Evolutionary conservation across 208 protist genomes (phyloP).

Genomic region (Leishmania turanica): DNA sequence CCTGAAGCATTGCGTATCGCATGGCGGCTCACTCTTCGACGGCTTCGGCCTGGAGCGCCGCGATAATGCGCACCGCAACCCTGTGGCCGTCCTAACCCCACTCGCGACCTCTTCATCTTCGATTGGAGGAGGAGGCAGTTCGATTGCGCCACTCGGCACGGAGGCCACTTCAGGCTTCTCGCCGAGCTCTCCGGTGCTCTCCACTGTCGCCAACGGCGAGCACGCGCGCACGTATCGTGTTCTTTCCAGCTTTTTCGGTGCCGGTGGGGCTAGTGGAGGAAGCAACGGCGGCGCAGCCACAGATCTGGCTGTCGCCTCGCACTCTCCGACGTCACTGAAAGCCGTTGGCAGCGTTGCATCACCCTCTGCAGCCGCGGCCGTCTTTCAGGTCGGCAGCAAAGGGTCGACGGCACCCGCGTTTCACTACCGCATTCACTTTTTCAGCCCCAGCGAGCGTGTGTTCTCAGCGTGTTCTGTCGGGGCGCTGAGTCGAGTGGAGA

Average conservation of each 20-base stretch:
- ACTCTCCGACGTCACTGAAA: background rate
- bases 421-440: slow-evolving; percentile 59
- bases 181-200: slow-evolving; percentile 12
- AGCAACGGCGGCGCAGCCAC: background rate
- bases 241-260: slow-evolving; percentile 5
- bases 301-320: background rate
- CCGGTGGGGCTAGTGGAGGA: background rate
- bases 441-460: slow-evolving; percentile 73
- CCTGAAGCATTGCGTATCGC: slow-evolving; percentile 60
- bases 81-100: slow-evolving; percentile 25
- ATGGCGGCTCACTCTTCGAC: slow-evolving; percentile 79
- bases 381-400: slow-evolving; percentile 25
- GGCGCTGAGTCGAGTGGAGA: slow-evolving; percentile 70
- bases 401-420: slow-evolving; percentile 44
- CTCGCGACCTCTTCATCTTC: slow-evolving; percentile 19
- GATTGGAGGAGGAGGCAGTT: background rate
- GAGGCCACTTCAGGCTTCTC: background rate
- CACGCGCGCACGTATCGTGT: slow-evolving; percentile 20
- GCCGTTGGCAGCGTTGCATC: background rate
- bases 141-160: background rate
- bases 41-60: slow-evolving; percentile 76
- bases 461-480: slow-evolving; percentile 82
- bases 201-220: background rate
- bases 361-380: background rate
- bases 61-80: slow-evolving; percentile 28